Conservation (phyloP, 2,329 filamentous ascomycete genomes). For the Colletotrichum shisoi region DNA sequence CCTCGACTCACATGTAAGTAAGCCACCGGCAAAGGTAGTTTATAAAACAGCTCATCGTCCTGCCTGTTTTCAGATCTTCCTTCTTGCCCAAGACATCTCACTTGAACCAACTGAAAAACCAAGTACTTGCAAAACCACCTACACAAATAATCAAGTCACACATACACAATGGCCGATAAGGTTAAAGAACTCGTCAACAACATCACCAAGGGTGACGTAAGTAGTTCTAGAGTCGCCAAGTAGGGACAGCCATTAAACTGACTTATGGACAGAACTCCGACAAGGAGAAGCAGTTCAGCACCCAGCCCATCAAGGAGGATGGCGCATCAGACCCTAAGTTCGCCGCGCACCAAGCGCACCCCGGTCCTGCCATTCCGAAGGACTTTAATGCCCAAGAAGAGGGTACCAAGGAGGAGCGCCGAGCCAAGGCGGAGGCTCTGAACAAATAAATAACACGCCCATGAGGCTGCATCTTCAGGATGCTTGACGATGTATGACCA, state of each 20-base stretch:
- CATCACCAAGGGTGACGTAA: constrained; percentile 38
- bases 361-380: constrained; percentile 65
- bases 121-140: constrained; percentile 11
- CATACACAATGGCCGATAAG: constrained; percentile 37
- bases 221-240: not conserved
- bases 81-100: constrained; percentile 6
- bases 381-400: constrained; percentile 63
- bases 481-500: constrained; percentile 30
- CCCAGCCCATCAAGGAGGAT: constrained; percentile 54
- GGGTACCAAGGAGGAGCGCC: constrained; percentile 73
- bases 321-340: constrained; percentile 56
- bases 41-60: constrained; percentile 29
- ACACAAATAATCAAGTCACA: constrained; percentile 11
- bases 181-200: constrained; percentile 41
- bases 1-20: constrained; percentile 37
- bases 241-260: not conserved
- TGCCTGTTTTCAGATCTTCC: not conserved
- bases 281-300: constrained; percentile 56
- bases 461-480: constrained; percentile 3
- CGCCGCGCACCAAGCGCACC: constrained; percentile 62
- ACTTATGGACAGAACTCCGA: constrained; percentile 29
- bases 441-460: constrained; percentile 60
- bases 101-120: constrained; percentile 2
- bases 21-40: constrained; percentile 23
- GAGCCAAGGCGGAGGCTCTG: constrained; percentile 69